Evolutionary conservation across 257 asterid genomes (phyloP).

Genomic region (Gentiana straminea): DNA sequence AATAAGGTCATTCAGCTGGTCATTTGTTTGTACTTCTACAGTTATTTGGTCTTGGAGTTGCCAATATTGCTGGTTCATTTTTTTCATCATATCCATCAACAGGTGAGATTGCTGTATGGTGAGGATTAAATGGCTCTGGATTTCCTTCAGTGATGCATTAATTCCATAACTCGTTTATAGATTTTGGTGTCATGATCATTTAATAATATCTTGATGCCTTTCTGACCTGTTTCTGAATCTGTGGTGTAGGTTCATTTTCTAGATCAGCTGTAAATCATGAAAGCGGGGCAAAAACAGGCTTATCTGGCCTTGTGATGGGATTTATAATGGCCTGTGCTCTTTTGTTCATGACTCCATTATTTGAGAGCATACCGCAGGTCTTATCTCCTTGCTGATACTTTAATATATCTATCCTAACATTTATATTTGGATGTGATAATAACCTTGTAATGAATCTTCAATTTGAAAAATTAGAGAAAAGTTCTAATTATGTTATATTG

Average conservation of each 20-base stretch:
- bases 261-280: slow-evolving; percentile 99
- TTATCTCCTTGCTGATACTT: slow-evolving; percentile 10
- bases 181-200: slow-evolving; percentile 7
- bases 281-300: slow-evolving; percentile 98
- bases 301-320: slow-evolving; percentile 92
- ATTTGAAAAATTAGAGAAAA: not conserved
- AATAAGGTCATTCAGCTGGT: too few species aligned
- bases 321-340: slow-evolving; percentile 93
- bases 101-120: slow-evolving; percentile 43
- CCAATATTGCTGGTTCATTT: slow-evolving; percentile 92
- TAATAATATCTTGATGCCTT: slow-evolving; percentile 10
- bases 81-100: slow-evolving; percentile 91
- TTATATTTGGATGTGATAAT: not conserved
- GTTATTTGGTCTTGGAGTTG: slow-evolving; percentile 98
- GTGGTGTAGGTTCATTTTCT: slow-evolving; percentile 78
- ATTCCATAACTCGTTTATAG: slow-evolving; percentile 7
- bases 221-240: slow-evolving; percentile 23
- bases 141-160: not conserved
- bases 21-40: slow-evolving; percentile 29
- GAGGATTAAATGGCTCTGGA: slow-evolving; percentile 6
- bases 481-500: too few species aligned
- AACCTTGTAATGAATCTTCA: not conserved
- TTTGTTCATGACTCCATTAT: slow-evolving; percentile 82
- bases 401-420: not conserved
- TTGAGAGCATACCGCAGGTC: slow-evolving; percentile 96